A percentile compares a stretch with the other conserved stretches of the same genome.
phyloP scores from a whole-genome alignment of 2,329 filamentous ascomycete species.

The Penicillium sp. region DNA sequence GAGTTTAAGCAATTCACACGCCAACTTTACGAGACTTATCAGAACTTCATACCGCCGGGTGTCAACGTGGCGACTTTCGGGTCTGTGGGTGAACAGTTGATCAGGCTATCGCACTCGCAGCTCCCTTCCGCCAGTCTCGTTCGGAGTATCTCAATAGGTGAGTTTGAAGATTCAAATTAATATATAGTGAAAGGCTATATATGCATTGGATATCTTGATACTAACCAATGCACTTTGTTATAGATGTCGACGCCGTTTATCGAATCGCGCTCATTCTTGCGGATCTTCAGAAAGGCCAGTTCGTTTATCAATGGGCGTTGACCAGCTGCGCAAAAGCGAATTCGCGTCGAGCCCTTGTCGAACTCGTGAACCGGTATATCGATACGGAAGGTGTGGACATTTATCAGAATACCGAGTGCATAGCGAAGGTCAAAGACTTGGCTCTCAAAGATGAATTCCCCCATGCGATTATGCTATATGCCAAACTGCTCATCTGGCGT shows the following conservation, averaged over 20 bases:
- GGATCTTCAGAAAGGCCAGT: background rate
- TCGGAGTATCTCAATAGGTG: constrained; percentile 21
- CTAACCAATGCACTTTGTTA: background rate
- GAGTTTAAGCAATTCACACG: background rate
- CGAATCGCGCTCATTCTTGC: constrained; percentile 21
- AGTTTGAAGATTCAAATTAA: constrained; percentile 2
- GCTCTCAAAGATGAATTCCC: constrained; percentile 27
- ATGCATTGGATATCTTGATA: background rate
- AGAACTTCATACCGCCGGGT: background rate
- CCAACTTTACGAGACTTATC: constrained; percentile 5
- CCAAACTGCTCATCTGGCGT: constrained; percentile 25
- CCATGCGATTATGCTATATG: constrained; percentile 30
- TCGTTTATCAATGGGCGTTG: constrained; percentile 22
- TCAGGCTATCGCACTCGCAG: constrained; percentile 7
- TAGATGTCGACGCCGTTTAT: constrained; percentile 27
- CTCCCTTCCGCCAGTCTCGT: constrained; percentile 13
- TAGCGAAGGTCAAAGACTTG: constrained; percentile 22
- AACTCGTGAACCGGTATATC: constrained; percentile 13
- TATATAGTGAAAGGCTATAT: background rate
- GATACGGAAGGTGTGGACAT: background rate
- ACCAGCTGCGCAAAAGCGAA: constrained; percentile 23
- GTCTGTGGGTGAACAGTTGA: constrained; percentile 15
- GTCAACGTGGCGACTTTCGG: constrained; percentile 19
- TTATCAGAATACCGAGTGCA: constrained; percentile 7
- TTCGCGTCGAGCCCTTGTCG: constrained; percentile 18